phyloP scores from a whole-genome alignment of 1,139 yeast genomes.

The Pichia sorboxylosa region DNA sequence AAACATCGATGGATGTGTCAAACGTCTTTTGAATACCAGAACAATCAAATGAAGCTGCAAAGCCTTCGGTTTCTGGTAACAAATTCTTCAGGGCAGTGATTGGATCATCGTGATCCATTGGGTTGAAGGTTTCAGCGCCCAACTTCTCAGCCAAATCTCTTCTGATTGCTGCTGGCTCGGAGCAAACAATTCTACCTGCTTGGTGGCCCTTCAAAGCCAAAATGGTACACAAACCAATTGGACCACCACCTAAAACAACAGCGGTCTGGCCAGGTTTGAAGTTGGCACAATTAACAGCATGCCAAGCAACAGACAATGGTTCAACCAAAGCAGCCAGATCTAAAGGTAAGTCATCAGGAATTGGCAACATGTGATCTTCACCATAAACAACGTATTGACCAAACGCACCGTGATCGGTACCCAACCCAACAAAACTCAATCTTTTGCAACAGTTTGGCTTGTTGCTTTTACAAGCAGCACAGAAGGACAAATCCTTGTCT shows the following conservation, averaged over 20 bases:
- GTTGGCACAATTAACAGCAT: constrained; percentile 37
- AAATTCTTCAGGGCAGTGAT: constrained; percentile 28
- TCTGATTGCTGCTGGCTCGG: constrained; percentile 49
- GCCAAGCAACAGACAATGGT: constrained; percentile 51
- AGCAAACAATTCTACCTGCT: constrained; percentile 41
- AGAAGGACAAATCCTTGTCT: constrained; percentile 20
- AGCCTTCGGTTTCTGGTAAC: constrained; percentile 42
- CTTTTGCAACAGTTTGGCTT: constrained; percentile 36
- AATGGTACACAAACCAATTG: constrained; percentile 48
- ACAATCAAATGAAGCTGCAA: constrained; percentile 48
- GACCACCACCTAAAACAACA: constrained; percentile 49
- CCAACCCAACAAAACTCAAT: constrained; percentile 29
- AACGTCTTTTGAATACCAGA: constrained; percentile 50
- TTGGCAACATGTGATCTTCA: constrained; percentile 33
- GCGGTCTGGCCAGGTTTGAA: constrained; percentile 38
- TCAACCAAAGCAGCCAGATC: constrained; percentile 47
- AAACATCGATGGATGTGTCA: constrained; percentile 37
- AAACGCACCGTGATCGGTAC: constrained; percentile 25
- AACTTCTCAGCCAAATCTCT: constrained; percentile 40
- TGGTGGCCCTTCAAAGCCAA: constrained; percentile 46
- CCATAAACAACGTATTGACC: constrained; percentile 33
- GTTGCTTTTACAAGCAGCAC: constrained; percentile 36
- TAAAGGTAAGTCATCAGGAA: constrained; percentile 36
- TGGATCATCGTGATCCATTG: constrained; percentile 28
- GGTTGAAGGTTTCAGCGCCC: constrained; percentile 41